Conservation (phyloP, 1,284 basidiomycete genomes). For the Uromyces viciae-fabae region DNA sequence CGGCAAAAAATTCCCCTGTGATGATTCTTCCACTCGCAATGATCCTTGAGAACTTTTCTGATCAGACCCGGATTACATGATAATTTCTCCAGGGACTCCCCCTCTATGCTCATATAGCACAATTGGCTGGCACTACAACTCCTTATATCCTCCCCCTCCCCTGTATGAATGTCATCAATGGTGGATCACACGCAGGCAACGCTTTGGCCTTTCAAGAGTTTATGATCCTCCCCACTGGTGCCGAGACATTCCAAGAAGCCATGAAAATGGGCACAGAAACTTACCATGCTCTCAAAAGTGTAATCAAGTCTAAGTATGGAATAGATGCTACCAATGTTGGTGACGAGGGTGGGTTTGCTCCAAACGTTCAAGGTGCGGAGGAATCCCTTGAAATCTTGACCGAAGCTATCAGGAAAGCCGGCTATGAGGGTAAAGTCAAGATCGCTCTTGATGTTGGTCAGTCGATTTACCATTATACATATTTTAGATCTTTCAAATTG, state of each 20-base stretch:
- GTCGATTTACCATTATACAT: background rate
- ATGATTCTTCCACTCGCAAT: background rate
- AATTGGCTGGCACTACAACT: constrained; percentile 86
- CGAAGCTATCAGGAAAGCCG: constrained; percentile 95
- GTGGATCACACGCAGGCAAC: constrained; percentile 98
- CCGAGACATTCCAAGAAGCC: constrained; percentile 84
- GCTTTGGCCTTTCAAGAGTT: constrained; percentile 99
- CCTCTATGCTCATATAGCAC: constrained; percentile 93
- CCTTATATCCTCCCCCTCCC: constrained; percentile 88
- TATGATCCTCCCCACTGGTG: constrained; percentile 97
- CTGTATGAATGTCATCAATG: constrained; percentile 99
- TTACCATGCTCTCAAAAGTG: constrained; percentile 98
- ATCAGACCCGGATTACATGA: background rate
- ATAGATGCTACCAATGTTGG: constrained; percentile 99
- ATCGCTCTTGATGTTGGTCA: constrained; percentile 85
- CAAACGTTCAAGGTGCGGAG: constrained; percentile 93
- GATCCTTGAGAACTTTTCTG: background rate
- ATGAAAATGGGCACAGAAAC: constrained; percentile 98
- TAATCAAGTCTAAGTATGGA: constrained; percentile 98
- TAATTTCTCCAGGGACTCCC: constrained; percentile 64
- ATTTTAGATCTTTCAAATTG: background rate
- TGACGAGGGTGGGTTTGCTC: constrained; percentile 99
- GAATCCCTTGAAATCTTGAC: constrained; percentile 94
- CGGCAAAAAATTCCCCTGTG: background rate
- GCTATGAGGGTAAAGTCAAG: constrained; percentile 97